Evolutionary conservation across 352 stramenopile genomes (phyloP), one percentile per base, ranked within the genome.

Genomic region (Phytophthora rubi): DNA sequence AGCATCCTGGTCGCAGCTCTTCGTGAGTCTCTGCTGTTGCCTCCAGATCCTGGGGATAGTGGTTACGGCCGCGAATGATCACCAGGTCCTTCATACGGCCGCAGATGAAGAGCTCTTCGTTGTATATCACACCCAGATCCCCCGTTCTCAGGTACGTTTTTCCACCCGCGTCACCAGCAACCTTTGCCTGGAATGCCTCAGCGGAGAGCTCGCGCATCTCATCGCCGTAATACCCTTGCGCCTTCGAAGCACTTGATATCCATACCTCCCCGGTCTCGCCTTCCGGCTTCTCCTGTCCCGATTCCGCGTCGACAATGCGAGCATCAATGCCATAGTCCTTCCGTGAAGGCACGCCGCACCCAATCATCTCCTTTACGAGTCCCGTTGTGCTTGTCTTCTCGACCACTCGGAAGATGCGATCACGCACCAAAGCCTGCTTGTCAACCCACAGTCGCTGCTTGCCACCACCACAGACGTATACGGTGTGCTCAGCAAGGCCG

Each of bases 11-110:
- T n/a, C 97, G 90, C 16, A 98, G 65, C 10, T 93, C 84, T 48
- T 81, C 65, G 44, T 89, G 77, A 9, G 59, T 72, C 80, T 99
- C 96, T 1, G 93, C 95, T 8, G 92, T 98, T 9, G 88, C 82
- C 71, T 99, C 98, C 21, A 99, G 88, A 74, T 99, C 98, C 78
- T 99, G 97, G 6, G 98, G 98, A 73, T 99, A 99, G 75, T 99
- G 97, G 79, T 99, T 99, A 2, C 96, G 83, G 7, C 98, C 98
- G n/a, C 96, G 89, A 51, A 99, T 93, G 78, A 99, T 99, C 59
- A 99, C 97, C 21, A 99, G 77, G 75, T 99, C 98, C 81, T 99
- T 99, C 53, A 98, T 89, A 44, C 98, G 88, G 6, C 98, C 98
- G 79, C 97, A 99, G 54, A 99, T 97, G 82, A 99, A 99, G 15